Evolutionary conservation across 2,329 filamentous ascomycete genomes (phyloP).

Genomic region (Aspergillus versicolor): DNA sequence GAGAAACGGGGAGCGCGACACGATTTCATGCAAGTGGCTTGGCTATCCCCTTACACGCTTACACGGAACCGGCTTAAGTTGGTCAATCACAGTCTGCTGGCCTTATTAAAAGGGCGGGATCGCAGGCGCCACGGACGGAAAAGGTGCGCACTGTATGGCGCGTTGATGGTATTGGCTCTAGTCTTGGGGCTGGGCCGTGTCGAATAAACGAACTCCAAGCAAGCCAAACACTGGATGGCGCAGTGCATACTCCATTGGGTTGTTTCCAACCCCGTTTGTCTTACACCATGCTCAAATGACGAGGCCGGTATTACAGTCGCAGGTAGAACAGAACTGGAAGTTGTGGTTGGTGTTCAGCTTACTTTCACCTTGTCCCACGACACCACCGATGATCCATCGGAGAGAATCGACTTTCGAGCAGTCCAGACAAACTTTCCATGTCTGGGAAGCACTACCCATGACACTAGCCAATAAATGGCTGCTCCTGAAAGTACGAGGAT

Average conservation of each 20-base stretch:
- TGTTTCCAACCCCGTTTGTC: not conserved
- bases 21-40: no score
- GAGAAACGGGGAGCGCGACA: no score
- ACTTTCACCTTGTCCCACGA: slow-evolving; percentile 11
- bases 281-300: not conserved
- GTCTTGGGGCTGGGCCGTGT: no score
- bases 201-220: not conserved
- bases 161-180: no score
- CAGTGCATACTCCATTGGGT: not conserved
- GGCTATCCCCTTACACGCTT: no score
- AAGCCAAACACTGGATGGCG: not conserved
- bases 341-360: not conserved
- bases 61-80: not conserved
- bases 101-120: not conserved
- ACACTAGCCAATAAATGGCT: slow-evolving; percentile 5
- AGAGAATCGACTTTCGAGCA: slow-evolving; percentile 2
- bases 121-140: no score
- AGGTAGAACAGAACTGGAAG: not conserved
- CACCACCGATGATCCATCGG: slow-evolving; percentile 3
- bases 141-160: no score
- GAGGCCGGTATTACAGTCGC: no score
- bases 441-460: slow-evolving; percentile 4
- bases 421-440: slow-evolving; percentile 4
- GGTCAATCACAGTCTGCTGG: not conserved
- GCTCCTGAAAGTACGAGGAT: slow-evolving; percentile 5